These are phyloP conservation scores for Acidomyces sp. DNA, from an alignment of 495 filamentous ascomycete genomes.

Conservation along the genomic window DNA sequence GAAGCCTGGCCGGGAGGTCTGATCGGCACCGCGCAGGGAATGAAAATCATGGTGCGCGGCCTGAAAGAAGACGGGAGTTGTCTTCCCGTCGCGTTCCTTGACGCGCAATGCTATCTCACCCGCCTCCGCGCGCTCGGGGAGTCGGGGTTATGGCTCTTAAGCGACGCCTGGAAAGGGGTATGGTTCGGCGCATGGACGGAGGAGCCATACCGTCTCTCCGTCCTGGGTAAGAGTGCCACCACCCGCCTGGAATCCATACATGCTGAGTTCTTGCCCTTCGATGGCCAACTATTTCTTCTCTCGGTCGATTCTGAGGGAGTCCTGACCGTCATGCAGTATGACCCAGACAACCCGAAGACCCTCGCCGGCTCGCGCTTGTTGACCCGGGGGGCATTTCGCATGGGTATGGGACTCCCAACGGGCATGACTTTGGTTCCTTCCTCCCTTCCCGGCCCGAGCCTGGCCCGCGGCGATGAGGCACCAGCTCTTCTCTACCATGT, in stretches of 20 bases:
- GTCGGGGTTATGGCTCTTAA: slow-evolving; percentile 71
- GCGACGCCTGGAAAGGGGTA: slow-evolving; percentile 80
- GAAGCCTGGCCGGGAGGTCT: slow-evolving; percentile 36
- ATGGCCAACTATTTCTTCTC: slow-evolving; percentile 67
- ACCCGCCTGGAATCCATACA: slow-evolving; percentile 61
- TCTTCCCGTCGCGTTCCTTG: slow-evolving; percentile 92
- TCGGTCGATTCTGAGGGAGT: slow-evolving; percentile 75
- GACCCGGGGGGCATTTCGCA: slow-evolving; percentile 74
- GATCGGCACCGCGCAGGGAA: slow-evolving; percentile 86
- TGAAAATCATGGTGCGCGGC: slow-evolving; percentile 92
- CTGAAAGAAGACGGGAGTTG: slow-evolving; percentile 87
- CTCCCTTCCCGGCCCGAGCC: no score
- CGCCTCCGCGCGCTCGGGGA: slow-evolving; percentile 66
- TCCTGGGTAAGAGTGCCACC: slow-evolving; percentile 71
- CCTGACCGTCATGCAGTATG: slow-evolving; percentile 80
- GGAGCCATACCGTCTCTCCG: slow-evolving; percentile 84
- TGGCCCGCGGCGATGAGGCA: slow-evolving; percentile 9
- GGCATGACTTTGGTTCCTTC: slow-evolving; percentile 64
- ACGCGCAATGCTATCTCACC: slow-evolving; percentile 85
- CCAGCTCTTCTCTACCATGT: slow-evolving; percentile 43
- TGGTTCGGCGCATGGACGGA: slow-evolving; percentile 84
- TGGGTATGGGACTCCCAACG: slow-evolving; percentile 55
- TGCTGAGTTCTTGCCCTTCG: slow-evolving; percentile 81
- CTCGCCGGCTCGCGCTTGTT: slow-evolving; percentile 78
- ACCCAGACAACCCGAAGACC: slow-evolving; percentile 93